These are phyloP conservation scores for Pilobolus umbonatus DNA, from an alignment of 192 early-diverging fungal species.

Conservation along the genomic window DNA sequence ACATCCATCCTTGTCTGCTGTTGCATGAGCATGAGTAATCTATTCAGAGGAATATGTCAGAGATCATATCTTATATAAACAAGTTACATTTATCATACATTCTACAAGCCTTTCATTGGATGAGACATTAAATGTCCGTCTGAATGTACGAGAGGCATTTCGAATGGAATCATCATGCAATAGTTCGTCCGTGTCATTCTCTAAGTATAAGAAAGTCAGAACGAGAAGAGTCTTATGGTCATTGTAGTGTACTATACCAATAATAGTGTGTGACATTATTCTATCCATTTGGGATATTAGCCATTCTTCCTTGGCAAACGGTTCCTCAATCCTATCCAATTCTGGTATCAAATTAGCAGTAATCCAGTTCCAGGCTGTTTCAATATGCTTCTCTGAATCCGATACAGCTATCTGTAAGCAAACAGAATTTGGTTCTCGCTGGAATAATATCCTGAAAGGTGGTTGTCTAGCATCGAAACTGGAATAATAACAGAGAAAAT, in stretches of 20 bases:
- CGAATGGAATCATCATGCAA: constrained; percentile 85
- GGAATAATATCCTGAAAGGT: constrained; percentile 80
- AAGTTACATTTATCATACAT: constrained; percentile 47
- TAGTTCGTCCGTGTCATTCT: constrained; percentile 73
- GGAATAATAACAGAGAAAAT: neutral
- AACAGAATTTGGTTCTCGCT: constrained; percentile 44
- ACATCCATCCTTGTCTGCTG: constrained; percentile 92
- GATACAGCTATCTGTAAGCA: constrained; percentile 75
- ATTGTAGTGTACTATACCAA: neutral
- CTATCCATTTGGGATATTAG: constrained; percentile 81
- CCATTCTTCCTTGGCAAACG: constrained; percentile 75
- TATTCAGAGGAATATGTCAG: constrained; percentile 12
- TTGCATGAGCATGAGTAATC: constrained; percentile 92
- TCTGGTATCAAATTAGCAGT: constrained; percentile 48
- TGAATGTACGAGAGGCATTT: constrained; percentile 81
- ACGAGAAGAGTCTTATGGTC: neutral
- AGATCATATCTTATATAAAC: neutral
- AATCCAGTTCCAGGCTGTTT: constrained; percentile 88
- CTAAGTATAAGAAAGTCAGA: constrained; percentile 34
- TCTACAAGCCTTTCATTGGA: constrained; percentile 86
- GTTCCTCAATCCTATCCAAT: constrained; percentile 64
- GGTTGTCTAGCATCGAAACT: constrained; percentile 89
- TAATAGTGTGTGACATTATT: constrained; percentile 50
- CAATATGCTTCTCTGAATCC: constrained; percentile 72
- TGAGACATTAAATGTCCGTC: constrained; percentile 80